Base-by-base conservation (phyloP, 257 asterid genomes). In the Lantana camara region DNA sequence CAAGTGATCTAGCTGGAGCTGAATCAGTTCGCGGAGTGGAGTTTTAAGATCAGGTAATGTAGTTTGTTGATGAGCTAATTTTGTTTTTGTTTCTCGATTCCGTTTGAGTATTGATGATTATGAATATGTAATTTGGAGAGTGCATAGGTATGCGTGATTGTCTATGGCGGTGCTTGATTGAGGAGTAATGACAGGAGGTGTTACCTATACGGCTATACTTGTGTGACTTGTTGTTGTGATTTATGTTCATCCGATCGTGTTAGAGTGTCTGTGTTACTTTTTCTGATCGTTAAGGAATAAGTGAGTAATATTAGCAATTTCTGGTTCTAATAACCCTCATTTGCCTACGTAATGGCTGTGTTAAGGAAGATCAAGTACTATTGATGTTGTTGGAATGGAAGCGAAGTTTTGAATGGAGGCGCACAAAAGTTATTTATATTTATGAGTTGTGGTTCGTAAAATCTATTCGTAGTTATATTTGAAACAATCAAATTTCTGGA, bases 21-120 rank as follows among this genome's bases (percentile, higher is more conserved):
- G 68, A 68, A 65, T 72, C 49, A 64, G 68, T 46, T 63, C 20
- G 73, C 38, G 1, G 64, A 44, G 12, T 46, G 37, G 47, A 67
- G 63, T 35, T 46, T 37, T 45, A 47, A 49, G 50, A 67, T 70
- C 53, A 38, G 61, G 30, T 35, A 29, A 66, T 41, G 61, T 30
- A 20, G 50, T 45, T 45, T 55, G 9, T 21, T 57, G 16, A 53
- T 66, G 66, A 46, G 78, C 78, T 72, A 29, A 32, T 7, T 40
- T 12, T 52, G 44, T 55, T 27, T 14, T 20, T 46, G 3, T 5
- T 60, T 38, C 30, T 23, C 11, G 0, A n/a, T 32, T 67, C 50
- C 20, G 20, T 45, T 9, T 55, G 71, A 17, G 45, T 47, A 45
- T 22, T 32, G 59, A 48, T 47, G 32, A 27, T 9, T 13, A 1